Conservation (phyloP, 2,329 filamentous ascomycete genomes). For the Ceratocystis destructans region DNA sequence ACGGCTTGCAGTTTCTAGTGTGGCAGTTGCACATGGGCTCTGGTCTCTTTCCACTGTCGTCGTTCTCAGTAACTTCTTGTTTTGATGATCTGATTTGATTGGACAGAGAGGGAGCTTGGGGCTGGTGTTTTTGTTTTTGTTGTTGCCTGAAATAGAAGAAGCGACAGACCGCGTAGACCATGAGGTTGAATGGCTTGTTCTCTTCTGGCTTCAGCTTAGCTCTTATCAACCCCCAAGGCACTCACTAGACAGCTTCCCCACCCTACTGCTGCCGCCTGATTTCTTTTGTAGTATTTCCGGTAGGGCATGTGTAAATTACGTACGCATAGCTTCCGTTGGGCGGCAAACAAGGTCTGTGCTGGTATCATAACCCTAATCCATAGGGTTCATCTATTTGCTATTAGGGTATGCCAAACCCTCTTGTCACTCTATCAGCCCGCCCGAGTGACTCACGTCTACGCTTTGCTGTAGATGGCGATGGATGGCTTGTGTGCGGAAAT, state of each 20-base stretch:
- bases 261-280: background rate
- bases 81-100: background rate
- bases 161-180: too few species aligned
- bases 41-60: background rate
- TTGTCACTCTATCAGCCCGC: background rate
- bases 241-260: background rate
- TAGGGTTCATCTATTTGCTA: too few species aligned
- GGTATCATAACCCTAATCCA: accelerated
- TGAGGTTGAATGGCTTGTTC: background rate
- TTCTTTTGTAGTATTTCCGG: background rate
- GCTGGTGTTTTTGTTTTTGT: background rate
- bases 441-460: slow-evolving; percentile 5
- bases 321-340: background rate
- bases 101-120: background rate
- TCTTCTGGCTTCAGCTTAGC: background rate
- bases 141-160: background rate
- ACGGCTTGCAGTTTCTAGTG: background rate
- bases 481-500: background rate
- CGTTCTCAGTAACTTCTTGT: background rate
- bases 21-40: background rate
- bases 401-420: background rate
- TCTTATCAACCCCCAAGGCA: background rate
- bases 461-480: background rate
- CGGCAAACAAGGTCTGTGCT: background rate
- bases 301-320: background rate